These are phyloP conservation scores for Boletus tomentosulus DNA, from an alignment of 768 basidiomycete species.

Conservation along the genomic window DNA sequence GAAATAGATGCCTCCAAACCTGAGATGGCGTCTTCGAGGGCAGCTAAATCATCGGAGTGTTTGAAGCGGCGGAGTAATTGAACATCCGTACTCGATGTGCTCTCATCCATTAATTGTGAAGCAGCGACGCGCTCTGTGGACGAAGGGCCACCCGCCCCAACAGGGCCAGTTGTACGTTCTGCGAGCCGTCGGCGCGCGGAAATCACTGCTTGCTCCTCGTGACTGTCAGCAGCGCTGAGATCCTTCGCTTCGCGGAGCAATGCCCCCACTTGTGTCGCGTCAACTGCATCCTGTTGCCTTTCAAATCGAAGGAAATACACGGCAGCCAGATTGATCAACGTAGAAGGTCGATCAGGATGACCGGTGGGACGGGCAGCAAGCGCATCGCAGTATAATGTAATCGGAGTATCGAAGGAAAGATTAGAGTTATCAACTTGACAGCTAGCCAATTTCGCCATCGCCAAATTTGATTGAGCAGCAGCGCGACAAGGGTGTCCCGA, in stretches of 20 bases:
- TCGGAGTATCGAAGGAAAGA: background rate
- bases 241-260: background rate
- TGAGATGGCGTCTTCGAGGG: background rate
- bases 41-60: background rate
- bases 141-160: too few relatives aligned
- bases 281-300: background rate
- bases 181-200: background rate
- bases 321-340: background rate
- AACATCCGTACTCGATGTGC: background rate
- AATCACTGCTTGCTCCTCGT: background rate
- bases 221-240: background rate
- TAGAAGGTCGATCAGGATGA: constrained; percentile 2
- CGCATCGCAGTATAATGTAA: background rate
- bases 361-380: background rate
- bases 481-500: constrained; percentile 1
- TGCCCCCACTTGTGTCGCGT: background rate
- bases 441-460: background rate
- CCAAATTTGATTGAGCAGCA: background rate
- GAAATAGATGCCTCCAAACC: background rate
- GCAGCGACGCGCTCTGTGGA: background rate
- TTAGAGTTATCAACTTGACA: background rate
- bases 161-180: background rate
- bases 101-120: background rate
- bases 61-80: background rate
- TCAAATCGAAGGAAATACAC: background rate